Conservation (phyloP, 2,329 filamentous ascomycete species). For the Periconia sp. region DNA sequence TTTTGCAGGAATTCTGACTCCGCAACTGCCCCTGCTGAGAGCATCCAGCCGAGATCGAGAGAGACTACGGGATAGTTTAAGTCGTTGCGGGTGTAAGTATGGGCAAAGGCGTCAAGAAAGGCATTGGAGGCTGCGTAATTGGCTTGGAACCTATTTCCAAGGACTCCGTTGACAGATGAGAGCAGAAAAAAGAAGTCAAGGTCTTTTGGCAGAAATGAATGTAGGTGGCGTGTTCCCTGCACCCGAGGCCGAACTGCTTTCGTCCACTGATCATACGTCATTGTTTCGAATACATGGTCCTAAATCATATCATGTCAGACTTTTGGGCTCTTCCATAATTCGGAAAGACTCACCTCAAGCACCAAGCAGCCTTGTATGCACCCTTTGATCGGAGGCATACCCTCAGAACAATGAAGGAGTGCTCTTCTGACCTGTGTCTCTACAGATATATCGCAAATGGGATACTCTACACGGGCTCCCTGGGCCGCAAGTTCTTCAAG, state of each 20-base stretch:
- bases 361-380: constrained; percentile 14
- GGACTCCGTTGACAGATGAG: constrained; percentile 10
- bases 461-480: constrained; percentile 2
- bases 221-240: constrained; percentile 31
- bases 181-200: constrained; percentile 20
- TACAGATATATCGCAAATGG: constrained; percentile 2
- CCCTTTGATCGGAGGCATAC: constrained; percentile 14
- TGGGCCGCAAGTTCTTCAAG: not conserved
- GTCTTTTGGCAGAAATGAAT: not conserved
- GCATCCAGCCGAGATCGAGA: constrained; percentile 3
- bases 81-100: constrained; percentile 27
- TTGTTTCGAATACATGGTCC: constrained; percentile 6
- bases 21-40: constrained; percentile 1
- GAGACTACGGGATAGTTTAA: constrained; percentile 17
- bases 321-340: not conserved
- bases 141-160: constrained; percentile 12
- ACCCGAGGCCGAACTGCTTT: constrained; percentile 25
- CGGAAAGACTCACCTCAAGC: constrained; percentile 8
- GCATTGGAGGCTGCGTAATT: constrained; percentile 21
- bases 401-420: not conserved
- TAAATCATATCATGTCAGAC: not conserved
- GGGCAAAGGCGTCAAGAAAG: constrained; percentile 51
- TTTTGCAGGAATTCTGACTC: not conserved
- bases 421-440: not conserved
- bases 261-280: constrained; percentile 6